Evolutionary conservation across 257 asterid genomes (phyloP).

Genomic region (Solanum okadae): DNA sequence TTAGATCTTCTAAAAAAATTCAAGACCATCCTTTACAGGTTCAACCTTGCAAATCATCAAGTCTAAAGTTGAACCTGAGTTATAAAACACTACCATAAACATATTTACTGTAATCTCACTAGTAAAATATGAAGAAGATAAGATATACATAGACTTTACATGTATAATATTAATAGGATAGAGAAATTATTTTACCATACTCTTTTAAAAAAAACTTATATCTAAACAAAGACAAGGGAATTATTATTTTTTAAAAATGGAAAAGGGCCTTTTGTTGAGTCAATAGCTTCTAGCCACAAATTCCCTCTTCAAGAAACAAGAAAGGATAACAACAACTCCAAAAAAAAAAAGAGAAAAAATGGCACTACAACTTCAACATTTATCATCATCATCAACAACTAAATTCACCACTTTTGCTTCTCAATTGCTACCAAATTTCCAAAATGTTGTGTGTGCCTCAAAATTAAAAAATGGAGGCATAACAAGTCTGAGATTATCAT

Average conservation of each 20-base stretch:
- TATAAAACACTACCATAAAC: not conserved
- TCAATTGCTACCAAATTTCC: constrained; percentile 4
- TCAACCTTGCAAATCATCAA: not conserved
- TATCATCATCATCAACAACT: constrained; percentile 1
- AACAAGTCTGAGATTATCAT: constrained; percentile 5
- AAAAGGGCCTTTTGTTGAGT: not conserved
- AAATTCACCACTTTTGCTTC: not conserved
- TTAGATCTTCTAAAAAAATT: not conserved
- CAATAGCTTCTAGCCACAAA: not conserved
- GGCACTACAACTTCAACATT: constrained; percentile 26
- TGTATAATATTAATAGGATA: too few relatives aligned
- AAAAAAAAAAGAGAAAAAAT: constrained; percentile 1
- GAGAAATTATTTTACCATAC: too few relatives aligned
- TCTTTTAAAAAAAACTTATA: not conserved
- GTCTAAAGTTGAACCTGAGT: not conserved
- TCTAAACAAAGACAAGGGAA: not conserved
- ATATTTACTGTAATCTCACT: not conserved
- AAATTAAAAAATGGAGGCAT: constrained; percentile 16
- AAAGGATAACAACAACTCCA: not conserved
- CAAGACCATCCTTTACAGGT: not conserved
- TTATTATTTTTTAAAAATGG: not conserved
- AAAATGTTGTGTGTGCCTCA: not conserved
- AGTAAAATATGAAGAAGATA: not conserved
- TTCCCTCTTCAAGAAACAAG: not conserved
- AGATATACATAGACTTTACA: too few relatives aligned